A percentile compares a stretch with the other conserved stretches of the same genome.
These are phyloP conservation scores for Ophiosphaerella narmari DNA, from an alignment of 2,329 filamentous ascomycete genomes.

Conservation along the genomic window DNA sequence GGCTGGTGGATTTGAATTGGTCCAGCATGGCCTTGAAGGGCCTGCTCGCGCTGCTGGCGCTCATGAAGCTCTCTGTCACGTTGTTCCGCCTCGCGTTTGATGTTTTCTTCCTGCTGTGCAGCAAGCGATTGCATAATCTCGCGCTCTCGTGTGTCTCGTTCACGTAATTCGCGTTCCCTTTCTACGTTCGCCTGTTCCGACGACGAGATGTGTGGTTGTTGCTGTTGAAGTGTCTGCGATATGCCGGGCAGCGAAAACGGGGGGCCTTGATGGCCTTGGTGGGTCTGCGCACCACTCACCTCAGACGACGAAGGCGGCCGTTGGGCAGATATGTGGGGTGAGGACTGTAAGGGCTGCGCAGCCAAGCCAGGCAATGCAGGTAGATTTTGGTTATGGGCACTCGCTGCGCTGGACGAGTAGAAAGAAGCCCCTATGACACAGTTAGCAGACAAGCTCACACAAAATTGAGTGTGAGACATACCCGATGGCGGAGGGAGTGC, in stretches of 20 bases:
- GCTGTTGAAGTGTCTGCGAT: conserved; percentile 49
- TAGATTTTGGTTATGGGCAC: conserved; percentile 48
- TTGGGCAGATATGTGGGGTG: conserved; percentile 44
- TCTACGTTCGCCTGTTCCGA: conserved; percentile 45
- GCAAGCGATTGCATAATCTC: conserved; percentile 59
- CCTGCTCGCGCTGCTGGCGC: conserved; percentile 66
- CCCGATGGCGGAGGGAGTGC: conserved; percentile 48
- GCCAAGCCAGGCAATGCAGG: conserved; percentile 52
- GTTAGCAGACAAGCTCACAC: conserved; percentile 21
- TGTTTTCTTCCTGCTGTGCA: conserved; percentile 61
- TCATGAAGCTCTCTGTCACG: conserved; percentile 61
- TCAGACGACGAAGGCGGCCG: conserved; percentile 45
- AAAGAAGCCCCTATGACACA: conserved; percentile 39
- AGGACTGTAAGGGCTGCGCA: conserved; percentile 50
- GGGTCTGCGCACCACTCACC: conserved; percentile 38
- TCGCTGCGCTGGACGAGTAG: conserved; percentile 46
- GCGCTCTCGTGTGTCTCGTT: conserved; percentile 50
- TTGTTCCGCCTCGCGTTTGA: conserved; percentile 50
- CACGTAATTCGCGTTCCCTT: conserved; percentile 55
- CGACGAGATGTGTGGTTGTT: conserved; percentile 44
- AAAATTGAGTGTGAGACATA: conserved; percentile 27
- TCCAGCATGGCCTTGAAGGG: conserved; percentile 84
- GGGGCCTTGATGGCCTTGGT: conserved; percentile 43
- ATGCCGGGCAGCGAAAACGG: conserved; percentile 52
- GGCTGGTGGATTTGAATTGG: conserved; percentile 94